Percentiles rank a stretch among this genome's conserved stretches.
Evolutionary conservation across 352 stramenopile genomes (phyloP).

Genomic region (Globisporangium polare): DNA sequence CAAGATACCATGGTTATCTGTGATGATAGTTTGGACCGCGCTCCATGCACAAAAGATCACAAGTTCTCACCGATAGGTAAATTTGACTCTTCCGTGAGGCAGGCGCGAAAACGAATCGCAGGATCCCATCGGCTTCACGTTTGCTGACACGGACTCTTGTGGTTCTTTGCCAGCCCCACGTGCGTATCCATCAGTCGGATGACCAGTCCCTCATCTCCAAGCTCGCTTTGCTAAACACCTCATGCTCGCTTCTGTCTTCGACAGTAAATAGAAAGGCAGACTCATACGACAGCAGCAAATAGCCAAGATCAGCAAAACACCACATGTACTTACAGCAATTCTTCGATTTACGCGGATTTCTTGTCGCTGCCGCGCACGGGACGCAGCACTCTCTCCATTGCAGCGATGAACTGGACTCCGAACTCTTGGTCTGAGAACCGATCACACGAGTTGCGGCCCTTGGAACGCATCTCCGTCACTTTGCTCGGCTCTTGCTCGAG

Average conservation of each 20-base stretch:
- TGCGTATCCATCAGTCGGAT: not conserved
- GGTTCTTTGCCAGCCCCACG: not conserved
- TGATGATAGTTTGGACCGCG: not conserved
- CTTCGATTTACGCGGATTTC: slow-evolving; percentile 1
- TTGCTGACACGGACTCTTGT: not conserved
- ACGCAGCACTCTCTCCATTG: slow-evolving; percentile 29
- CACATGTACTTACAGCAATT: not conserved
- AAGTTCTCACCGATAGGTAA: not conserved
- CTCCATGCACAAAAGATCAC: not conserved
- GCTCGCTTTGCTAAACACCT: not conserved
- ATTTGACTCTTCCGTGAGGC: not conserved
- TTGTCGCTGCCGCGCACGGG: slow-evolving; percentile 3
- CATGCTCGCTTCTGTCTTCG: not conserved
- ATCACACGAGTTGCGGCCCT: slow-evolving; percentile 40
- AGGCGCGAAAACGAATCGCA: not conserved
- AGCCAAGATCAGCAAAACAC: not conserved
- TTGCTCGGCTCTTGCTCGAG: slow-evolving; percentile 34
- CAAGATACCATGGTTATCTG: not conserved
- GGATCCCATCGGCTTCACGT: not conserved
- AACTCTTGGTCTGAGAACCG: slow-evolving; percentile 80
- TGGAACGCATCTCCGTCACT: slow-evolving; percentile 33
- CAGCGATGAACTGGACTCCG: slow-evolving; percentile 52
- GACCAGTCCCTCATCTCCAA: not conserved
- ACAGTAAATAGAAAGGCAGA: too few species aligned
- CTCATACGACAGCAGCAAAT: not conserved